phyloP scores from a whole-genome alignment of 1,284 basidiomycete genomes.

The Sporisorium reilianum region DNA sequence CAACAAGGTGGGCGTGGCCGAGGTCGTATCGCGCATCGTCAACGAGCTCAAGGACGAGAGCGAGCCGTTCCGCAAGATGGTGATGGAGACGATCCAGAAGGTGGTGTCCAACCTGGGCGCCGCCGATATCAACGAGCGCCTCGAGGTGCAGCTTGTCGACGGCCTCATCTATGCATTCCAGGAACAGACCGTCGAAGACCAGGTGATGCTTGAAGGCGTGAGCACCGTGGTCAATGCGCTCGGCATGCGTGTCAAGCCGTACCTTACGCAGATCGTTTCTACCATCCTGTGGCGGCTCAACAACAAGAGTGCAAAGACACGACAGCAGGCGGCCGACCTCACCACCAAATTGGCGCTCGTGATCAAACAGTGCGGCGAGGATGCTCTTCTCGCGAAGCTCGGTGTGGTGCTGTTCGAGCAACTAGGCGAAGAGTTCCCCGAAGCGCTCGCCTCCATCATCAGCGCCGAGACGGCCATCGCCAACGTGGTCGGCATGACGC shows the following conservation, averaged over 20 bases:
- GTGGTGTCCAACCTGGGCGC: slow-evolving; percentile 92
- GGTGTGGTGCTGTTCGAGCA: slow-evolving; percentile 98
- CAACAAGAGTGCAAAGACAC: slow-evolving; percentile 99
- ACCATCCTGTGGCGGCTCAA: slow-evolving; percentile 98
- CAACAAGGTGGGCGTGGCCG: slow-evolving; percentile 93
- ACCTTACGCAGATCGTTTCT: slow-evolving; percentile 98
- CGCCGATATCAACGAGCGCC: slow-evolving; percentile 93
- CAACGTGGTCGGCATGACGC: slow-evolving; percentile 99
- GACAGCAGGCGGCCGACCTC: slow-evolving; percentile 97
- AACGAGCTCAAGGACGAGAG: slow-evolving; percentile 86
- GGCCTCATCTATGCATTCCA: slow-evolving; percentile 99
- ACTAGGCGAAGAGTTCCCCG: slow-evolving; percentile 98
- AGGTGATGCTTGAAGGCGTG: slow-evolving; percentile 98
- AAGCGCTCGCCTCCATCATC: slow-evolving; percentile 96
- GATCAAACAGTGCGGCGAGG: slow-evolving; percentile 98
- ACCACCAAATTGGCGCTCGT: slow-evolving; percentile 94
- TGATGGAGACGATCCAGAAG: slow-evolving; percentile 99
- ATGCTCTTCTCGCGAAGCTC: slow-evolving; percentile 92
- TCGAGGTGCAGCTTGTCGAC: slow-evolving; percentile 93
- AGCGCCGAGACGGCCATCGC: slow-evolving; percentile 98
- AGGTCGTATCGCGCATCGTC: slow-evolving; percentile 93
- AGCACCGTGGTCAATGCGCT: slow-evolving; percentile 96
- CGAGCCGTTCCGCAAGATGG: slow-evolving; percentile 99
- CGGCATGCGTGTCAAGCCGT: slow-evolving; percentile 97
- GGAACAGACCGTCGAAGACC: slow-evolving; percentile 98